phyloP scores from a whole-genome alignment of 2,329 filamentous ascomycete species.

The Lojkania enalia region DNA sequence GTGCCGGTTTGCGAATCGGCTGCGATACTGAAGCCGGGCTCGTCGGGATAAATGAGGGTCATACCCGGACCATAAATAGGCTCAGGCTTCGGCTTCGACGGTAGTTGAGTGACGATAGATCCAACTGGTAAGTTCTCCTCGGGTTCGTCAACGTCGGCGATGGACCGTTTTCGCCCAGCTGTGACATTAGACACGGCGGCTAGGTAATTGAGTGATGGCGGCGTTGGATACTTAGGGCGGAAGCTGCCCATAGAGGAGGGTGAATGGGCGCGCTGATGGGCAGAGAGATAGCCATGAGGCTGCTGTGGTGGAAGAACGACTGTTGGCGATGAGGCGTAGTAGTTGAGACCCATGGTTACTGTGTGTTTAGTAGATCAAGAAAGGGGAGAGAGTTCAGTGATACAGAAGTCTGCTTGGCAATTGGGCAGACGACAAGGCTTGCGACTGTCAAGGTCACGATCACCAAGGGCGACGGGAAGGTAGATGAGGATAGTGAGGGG shows the following conservation, averaged over 20 bases:
- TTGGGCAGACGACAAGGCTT: constrained; percentile 33
- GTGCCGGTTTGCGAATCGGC: constrained; percentile 71
- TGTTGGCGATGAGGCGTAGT: constrained; percentile 52
- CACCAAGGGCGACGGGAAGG: constrained; percentile 32
- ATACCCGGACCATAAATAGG: constrained; percentile 74
- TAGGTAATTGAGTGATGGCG: constrained; percentile 50
- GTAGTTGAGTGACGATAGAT: constrained; percentile 48
- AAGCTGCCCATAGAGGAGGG: constrained; percentile 37
- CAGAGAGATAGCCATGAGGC: constrained; percentile 42
- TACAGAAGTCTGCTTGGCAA: constrained; percentile 37
- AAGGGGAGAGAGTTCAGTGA: constrained; percentile 30
- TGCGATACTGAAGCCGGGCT: constrained; percentile 61
- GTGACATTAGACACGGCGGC: constrained; percentile 46
- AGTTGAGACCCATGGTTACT: constrained; percentile 50
- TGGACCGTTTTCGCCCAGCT: constrained; percentile 74
- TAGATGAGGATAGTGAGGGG: constrained; percentile 19
- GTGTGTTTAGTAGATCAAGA: constrained; percentile 45
- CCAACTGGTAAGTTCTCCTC: constrained; percentile 59
- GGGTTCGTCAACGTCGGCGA: constrained; percentile 76
- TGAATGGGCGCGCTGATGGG: constrained; percentile 38
- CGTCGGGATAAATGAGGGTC: constrained; percentile 69
- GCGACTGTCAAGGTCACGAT: constrained; percentile 26
- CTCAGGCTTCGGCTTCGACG: constrained; percentile 63
- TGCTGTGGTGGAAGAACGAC: constrained; percentile 50
- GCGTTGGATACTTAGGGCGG: constrained; percentile 46